A percentile compares a stretch with the other conserved stretches of the same genome.
phyloP scores from a whole-genome alignment of 352 stramenopile species.

The Globisporangium solare region DNA sequence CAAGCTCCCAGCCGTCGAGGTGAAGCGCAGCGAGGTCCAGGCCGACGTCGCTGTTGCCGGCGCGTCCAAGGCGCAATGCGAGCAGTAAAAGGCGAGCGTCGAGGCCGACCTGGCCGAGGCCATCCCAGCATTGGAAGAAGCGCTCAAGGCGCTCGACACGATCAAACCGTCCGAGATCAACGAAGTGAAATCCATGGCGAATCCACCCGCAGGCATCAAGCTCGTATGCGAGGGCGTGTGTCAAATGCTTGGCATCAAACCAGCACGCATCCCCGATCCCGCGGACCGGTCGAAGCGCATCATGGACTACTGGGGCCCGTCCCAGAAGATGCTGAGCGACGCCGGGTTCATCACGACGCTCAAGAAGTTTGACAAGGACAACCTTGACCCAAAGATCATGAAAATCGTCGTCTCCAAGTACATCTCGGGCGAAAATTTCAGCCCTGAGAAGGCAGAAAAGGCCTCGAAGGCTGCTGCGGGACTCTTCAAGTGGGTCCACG shows the following conservation, averaged over 20 bases:
- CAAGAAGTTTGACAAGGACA: slow-evolving; percentile 91
- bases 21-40: slow-evolving; percentile 75
- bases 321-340: slow-evolving; percentile 92
- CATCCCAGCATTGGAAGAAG: slow-evolving; percentile 90
- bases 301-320: slow-evolving; percentile 94
- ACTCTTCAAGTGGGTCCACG: slow-evolving; percentile 92
- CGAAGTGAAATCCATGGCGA: slow-evolving; percentile 92
- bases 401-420: slow-evolving; percentile 88
- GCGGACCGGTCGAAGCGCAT: slow-evolving; percentile 90
- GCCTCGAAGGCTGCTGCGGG: slow-evolving; percentile 90
- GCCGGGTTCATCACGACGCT: slow-evolving; percentile 89
- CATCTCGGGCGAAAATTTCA: slow-evolving; percentile 91
- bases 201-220: slow-evolving; percentile 90
- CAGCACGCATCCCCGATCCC: slow-evolving; percentile 88
- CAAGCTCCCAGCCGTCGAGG: slow-evolving; percentile 88
- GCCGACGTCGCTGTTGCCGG: slow-evolving; percentile 74
- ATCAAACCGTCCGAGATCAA: slow-evolving; percentile 92
- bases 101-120: slow-evolving; percentile 91
- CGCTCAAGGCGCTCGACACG: slow-evolving; percentile 90
- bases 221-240: slow-evolving; percentile 93
- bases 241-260: slow-evolving; percentile 93
- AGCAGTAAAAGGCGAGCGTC: slow-evolving; percentile 84
- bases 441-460: slow-evolving; percentile 89
- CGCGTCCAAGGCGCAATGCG: slow-evolving; percentile 85
- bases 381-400: slow-evolving; percentile 85